Percentiles rank a stretch among this genome's conserved stretches.
These are phyloP conservation scores for Plectosphaerella cucumerina DNA, from an alignment of 2,329 filamentous ascomycete genomes.

Conservation along the genomic window DNA sequence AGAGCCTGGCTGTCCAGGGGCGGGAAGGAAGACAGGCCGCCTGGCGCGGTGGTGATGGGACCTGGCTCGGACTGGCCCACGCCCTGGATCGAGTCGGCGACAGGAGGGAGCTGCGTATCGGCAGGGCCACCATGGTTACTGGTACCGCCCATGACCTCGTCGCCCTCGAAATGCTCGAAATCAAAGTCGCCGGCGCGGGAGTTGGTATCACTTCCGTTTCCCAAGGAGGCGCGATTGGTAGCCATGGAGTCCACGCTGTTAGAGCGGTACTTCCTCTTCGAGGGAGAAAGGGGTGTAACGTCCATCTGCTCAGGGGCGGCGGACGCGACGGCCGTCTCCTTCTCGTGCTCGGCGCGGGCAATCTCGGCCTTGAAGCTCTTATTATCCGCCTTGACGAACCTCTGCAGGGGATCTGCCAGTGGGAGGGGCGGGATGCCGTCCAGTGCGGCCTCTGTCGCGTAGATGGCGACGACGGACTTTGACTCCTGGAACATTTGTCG, in stretches of 20 bases:
- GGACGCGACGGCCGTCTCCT: constrained; percentile 5
- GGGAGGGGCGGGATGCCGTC: constrained; percentile 21
- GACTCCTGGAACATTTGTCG: constrained; percentile 42
- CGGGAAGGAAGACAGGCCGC: constrained; percentile 8
- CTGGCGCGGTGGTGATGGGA: constrained; percentile 17
- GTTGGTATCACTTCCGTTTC: constrained; percentile 18
- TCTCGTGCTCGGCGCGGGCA: constrained; percentile 27
- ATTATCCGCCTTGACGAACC: constrained; percentile 49
- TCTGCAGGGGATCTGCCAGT: constrained; percentile 34
- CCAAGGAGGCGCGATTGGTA: constrained; percentile 39
- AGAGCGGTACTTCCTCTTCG: constrained; percentile 41
- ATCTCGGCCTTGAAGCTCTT: constrained; percentile 47
- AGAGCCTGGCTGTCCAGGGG: not conserved
- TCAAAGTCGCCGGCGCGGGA: constrained; percentile 12
- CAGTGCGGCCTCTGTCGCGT: constrained; percentile 48
- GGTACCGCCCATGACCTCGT: constrained; percentile 19
- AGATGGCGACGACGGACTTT: constrained; percentile 44
- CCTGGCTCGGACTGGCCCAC: constrained; percentile 7
- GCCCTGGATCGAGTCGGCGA: no score
- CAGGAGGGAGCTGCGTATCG: not conserved
- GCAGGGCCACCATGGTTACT: constrained; percentile 12
- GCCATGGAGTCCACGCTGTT: constrained; percentile 43
- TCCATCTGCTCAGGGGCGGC: not conserved
- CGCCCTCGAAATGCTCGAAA: constrained; percentile 20
- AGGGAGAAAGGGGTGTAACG: constrained; percentile 26